Evolutionary conservation across 2,329 filamentous ascomycete genomes (phyloP).

Genomic region (Juglanconis oblonga): DNA sequence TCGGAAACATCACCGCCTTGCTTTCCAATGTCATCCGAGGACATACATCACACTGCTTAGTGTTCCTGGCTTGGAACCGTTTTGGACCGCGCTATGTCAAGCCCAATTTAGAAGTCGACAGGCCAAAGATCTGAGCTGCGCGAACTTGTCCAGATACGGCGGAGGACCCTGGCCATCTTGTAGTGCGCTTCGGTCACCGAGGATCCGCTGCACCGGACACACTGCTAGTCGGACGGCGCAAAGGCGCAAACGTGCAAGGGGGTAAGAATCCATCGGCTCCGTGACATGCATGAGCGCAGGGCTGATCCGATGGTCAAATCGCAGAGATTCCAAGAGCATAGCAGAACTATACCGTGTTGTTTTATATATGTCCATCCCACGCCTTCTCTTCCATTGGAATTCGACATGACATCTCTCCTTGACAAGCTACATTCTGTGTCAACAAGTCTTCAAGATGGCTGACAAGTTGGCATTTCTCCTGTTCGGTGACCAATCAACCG

Average conservation of each 20-base stretch:
- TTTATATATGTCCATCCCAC: conserved; percentile 13
- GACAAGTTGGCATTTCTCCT: conserved; percentile 55
- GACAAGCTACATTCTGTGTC: conserved; percentile 21
- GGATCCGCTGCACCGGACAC: conserved; percentile 35
- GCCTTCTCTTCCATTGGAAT: background rate
- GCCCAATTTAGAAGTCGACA: background rate
- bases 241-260: conserved; percentile 27
- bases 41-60: background rate
- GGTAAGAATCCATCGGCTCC: conserved; percentile 18
- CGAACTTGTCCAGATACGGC: conserved; percentile 29
- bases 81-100: background rate
- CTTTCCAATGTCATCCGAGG: background rate
- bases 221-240: conserved; percentile 23
- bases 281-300: conserved; percentile 17
- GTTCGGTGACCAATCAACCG: conserved; percentile 70
- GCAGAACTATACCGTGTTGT: background rate
- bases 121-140: background rate
- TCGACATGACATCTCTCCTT: background rate
- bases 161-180: conserved; percentile 34
- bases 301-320: conserved; percentile 1
- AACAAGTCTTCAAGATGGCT: conserved; percentile 37
- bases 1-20: background rate
- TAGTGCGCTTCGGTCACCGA: conserved; percentile 45
- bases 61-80: conserved; percentile 10
- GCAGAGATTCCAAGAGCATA: background rate